Base-by-base conservation (phyloP, 805 yeast genomes). In the Candida schatavii region DNA sequence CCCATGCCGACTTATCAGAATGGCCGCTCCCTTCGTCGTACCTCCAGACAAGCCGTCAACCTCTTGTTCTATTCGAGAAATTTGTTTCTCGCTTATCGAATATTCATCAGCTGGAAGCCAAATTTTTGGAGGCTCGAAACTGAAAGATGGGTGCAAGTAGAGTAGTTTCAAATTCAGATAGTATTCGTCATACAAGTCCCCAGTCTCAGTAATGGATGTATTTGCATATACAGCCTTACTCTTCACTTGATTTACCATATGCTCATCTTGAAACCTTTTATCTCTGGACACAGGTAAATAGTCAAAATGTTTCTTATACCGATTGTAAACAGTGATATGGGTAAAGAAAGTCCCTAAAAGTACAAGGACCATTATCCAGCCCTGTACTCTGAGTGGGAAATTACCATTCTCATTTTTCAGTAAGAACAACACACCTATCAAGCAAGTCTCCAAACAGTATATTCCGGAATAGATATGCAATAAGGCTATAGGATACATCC, bases 381-480 rank as follows among this genome's bases (percentile, higher is more conserved):
- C 81, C 39, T 76, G 83, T 19, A 60, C 61, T 41, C 55, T 70
- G 64, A 70, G 75, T 33, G 59, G 68, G 44, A 62, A 73, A 40
- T 53, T 56, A 27, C 70, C 80, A 4, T 62, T 40, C n/a, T 65
- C 64, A 51, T 81, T 73, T 41, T 70, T 68, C 46, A 83, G 82
- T 13, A 85, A 60, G 32, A 86, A 75, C 50, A 87, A 82, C 7
- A 88, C 64, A 0, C 97, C 97, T 32, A 86, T 73, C 51, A 89
- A 61, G 47, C 90, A 85, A 28, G 83, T 68, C 54, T 89, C 95
- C 54, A 87, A 69, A 52, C 89, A 86, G 57, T 89, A 89, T 1
- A 89, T 64, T 0, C 97, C 97, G 0, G 85, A 71, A 53, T 85
- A 88, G 34, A 89, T 60, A 43, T 88, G 96, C 43, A 84, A 72